Evolutionary conservation across 768 basidiomycete species (phyloP), one percentile per base, ranked within the genome.

Genomic region (Rhodotorula graminis): DNA sequence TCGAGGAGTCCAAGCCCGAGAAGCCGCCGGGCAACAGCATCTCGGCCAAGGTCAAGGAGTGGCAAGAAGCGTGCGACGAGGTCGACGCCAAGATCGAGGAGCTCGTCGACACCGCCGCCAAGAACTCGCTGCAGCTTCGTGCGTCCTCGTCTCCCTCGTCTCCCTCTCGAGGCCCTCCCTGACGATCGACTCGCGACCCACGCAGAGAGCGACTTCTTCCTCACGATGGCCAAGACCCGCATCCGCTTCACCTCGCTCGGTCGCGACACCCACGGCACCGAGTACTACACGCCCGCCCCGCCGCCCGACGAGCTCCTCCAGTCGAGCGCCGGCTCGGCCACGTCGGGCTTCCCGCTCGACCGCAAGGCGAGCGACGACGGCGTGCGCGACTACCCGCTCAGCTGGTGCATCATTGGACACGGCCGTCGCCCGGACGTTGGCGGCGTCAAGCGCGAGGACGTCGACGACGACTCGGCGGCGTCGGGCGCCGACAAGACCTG

Each of bases 301-400:
- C 67, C 67, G 29, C 67, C 67, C 3, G 1, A 25, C 10, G 29
- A 15, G 15, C 52, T 68, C 42, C 44, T 68, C n/a, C 3, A 55
- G 29, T 55, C 53, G 44, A 6, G 44, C n/a, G n/a, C 61, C 10
- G 37, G 52, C 29, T 19, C 53, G 21, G n/a, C 40, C 0, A 29
- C 66, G 3, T 67, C 66, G n/a, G 60, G 50, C 25, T 62, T 68
- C 67, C 67, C 67, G 14, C 52, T 68, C 29, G 25, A 67, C 40
- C 58, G 37, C 59, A 37, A 46, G 15, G 37, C 42, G n/a, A 23
- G 21, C 19, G 52, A 67, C 66, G 59, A 68, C 42, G 60, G n/a
- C 53, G 29, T n/a, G 52, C 33, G 37, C 27, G 67, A 68, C 61
- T 68, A 62, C 53, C 67, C 67, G 50, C 50, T 68, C 42, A 55